Base-by-base conservation (phyloP, 2,329 filamentous ascomycete genomes). In the Hypoxylon sp. region DNA sequence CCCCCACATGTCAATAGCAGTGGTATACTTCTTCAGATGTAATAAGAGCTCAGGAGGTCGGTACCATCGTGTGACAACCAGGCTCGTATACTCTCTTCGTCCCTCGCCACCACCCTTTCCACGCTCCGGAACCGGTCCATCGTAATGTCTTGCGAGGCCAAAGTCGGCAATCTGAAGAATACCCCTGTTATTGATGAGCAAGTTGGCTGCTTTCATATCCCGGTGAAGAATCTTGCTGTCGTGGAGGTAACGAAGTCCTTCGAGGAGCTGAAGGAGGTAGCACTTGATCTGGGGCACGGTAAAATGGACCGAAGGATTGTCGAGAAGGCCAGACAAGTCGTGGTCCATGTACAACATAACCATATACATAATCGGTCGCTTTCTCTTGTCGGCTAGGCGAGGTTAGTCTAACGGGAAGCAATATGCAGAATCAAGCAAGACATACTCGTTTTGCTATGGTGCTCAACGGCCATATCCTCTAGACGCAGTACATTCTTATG, bases 291-390 rank as follows among this genome's bases (percentile, higher is more conserved):
- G 94, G 3, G 93, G 86, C 74, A 94, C 90, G 50, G 91, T 92
- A 74, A 99, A 95, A 40, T 87, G 87, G 38, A 99, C 94, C 5
- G 90, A 89, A 8, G 95, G 95, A 73, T 99, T 99, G 78, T 98
- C 96, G 73, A 99, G 89, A 28, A 99, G 87, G 45, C 96, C 96
- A 7, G 95, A 97, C n/a, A 99, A 86, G 80, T 99, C 96, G 80
- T 99, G 96, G 73, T 98, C 94, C 93, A 98, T 97, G 79, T 99
- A 99, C 5, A 95, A 96, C 45, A 91, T 97, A 53, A 97, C 95
- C 96, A 99, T 99, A 80, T 98, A 98, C 84, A 99, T 93, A 72
- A 94, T 94, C 2, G 91, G 90, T 64, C 90, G 88, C 78, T 92
- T 93, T 71, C 90, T 87, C 78, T 93, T 92, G 76, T 95, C 91